A percentile compares a stretch with the other conserved stretches of the same genome.
Evolutionary conservation across 1,139 yeast species (phyloP).

Genomic region (Protomyces gravidus): DNA sequence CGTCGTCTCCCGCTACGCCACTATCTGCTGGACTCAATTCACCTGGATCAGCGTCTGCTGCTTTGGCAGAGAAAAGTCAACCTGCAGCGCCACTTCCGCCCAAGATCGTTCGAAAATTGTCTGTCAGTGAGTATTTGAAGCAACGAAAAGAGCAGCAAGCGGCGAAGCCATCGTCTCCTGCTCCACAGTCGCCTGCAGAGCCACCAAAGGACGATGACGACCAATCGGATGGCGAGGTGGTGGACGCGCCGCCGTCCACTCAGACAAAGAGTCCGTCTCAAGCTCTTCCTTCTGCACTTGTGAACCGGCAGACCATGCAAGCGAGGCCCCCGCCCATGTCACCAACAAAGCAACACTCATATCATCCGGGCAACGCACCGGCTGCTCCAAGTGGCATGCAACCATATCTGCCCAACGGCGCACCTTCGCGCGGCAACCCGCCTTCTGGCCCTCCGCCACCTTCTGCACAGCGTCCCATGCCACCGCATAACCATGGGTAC

Average conservation of each 20-base stretch:
- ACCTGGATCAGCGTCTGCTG: neutral
- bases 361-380: no score
- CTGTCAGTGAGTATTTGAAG: constrained; percentile 21
- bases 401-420: no score
- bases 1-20: constrained; percentile 3
- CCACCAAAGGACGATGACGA: neutral
- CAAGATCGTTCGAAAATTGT: constrained; percentile 16
- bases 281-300: no score
- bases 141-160: constrained; percentile 17
- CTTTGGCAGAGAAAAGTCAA: neutral
- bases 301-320: no score
- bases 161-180: neutral
- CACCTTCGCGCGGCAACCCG: no score
- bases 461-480: no score
- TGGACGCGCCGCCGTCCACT: neutral
- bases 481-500: no score
- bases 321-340: no score
- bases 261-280: no score
- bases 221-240: constrained; percentile 1
- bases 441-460: no score
- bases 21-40: neutral
- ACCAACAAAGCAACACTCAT: no score
- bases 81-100: neutral
- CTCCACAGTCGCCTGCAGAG: neutral
- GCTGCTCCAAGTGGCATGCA: no score